Conservation (phyloP, 2,329 filamentous ascomycete species). For the Seiridium unicorne region DNA sequence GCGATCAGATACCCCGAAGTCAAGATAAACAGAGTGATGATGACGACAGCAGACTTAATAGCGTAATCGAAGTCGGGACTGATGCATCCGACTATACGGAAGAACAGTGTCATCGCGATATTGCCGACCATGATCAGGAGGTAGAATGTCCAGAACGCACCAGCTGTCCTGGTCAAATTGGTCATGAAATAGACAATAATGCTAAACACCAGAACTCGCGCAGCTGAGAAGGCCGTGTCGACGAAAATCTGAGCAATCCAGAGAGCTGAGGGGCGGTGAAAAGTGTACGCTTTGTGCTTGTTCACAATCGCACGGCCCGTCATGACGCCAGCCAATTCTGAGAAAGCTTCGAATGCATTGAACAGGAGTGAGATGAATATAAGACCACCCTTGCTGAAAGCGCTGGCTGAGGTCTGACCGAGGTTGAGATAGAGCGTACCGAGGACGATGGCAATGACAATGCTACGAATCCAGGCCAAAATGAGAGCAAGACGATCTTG, state of each 20-base stretch:
- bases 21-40: constrained; percentile 79
- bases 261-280: constrained; percentile 77
- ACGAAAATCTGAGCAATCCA: constrained; percentile 83
- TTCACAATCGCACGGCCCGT: constrained; percentile 74
- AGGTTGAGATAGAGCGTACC: constrained; percentile 78
- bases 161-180: constrained; percentile 64
- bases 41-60: constrained; percentile 75
- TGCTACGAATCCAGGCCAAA: constrained; percentile 66
- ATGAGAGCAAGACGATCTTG: constrained; percentile 78
- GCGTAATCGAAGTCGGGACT: constrained; percentile 84
- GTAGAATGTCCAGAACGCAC: constrained; percentile 76
- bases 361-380: constrained; percentile 79
- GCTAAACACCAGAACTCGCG: constrained; percentile 69
- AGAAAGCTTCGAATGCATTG: constrained; percentile 85
- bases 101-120: constrained; percentile 74
- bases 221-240: constrained; percentile 69
- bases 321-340: constrained; percentile 75
- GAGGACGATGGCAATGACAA: constrained; percentile 74
- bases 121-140: constrained; percentile 68
- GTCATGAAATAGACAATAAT: constrained; percentile 81
- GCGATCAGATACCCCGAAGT: constrained; percentile 85
- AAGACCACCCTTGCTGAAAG: constrained; percentile 79
- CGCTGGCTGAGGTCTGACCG: constrained; percentile 62
- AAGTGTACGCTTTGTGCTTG: constrained; percentile 81
- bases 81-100: constrained; percentile 70